These are phyloP conservation scores for Sclerospora graminicola DNA, from an alignment of 352 stramenopile species.

Conservation along the genomic window DNA sequence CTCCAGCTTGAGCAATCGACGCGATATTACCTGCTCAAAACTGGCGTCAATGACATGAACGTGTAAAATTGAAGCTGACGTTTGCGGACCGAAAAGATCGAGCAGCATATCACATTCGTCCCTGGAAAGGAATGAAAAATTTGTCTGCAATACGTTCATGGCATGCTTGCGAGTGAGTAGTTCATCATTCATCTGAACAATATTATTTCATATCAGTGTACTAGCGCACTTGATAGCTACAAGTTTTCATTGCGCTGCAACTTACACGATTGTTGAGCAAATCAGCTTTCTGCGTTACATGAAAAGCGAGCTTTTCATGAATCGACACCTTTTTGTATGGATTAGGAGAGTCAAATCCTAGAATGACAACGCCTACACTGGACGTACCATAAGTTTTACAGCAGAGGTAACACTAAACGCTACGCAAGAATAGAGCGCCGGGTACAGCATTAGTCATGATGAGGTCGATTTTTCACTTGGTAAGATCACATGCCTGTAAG, in stretches of 20 bases:
- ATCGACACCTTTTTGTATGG: conserved; percentile 27
- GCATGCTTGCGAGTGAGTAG: conserved; percentile 38
- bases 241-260: not conserved
- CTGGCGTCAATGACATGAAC: conserved; percentile 1
- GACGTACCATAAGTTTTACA: conserved; percentile 38
- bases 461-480: not conserved
- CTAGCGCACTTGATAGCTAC: not conserved
- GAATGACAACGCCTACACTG: not conserved
- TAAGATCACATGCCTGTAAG: conserved; percentile 25
- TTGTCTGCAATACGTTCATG: conserved; percentile 28
- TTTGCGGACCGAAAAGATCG: conserved; percentile 51
- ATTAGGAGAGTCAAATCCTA: not conserved
- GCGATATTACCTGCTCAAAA: conserved; percentile 33
- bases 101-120: conserved; percentile 74
- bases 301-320: conserved; percentile 41
- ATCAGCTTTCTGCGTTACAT: conserved; percentile 34
- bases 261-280: conserved; percentile 32
- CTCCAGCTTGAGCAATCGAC: conserved; percentile 33
- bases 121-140: conserved; percentile 44
- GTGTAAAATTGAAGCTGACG: not conserved
- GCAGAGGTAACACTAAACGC: conserved; percentile 24
- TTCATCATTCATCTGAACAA: conserved; percentile 32
- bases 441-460: conserved; percentile 2
- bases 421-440: conserved; percentile 4
- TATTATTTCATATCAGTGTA: not conserved